A percentile compares a stretch with the other conserved stretches of the same genome.
These are phyloP conservation scores for Colletotrichum sp. DNA, from an alignment of 2,329 filamentous ascomycete species.

Conservation along the genomic window DNA sequence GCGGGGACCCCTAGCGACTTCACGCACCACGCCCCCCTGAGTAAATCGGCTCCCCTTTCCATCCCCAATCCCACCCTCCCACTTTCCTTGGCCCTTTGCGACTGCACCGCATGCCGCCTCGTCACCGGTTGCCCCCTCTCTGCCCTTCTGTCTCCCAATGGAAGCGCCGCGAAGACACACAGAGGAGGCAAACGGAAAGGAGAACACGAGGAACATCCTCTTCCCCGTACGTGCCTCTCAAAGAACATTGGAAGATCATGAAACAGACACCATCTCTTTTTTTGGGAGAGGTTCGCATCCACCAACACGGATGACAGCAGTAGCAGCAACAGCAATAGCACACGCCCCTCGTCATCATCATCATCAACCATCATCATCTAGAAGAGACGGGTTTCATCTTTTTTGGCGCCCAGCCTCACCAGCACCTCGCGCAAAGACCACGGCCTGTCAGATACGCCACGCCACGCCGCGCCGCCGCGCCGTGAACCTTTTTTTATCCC, in stretches of 20 bases:
- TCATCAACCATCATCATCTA: neutral
- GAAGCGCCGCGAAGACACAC: neutral
- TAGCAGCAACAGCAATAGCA: neutral
- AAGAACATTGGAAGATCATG: slow-evolving; percentile 9
- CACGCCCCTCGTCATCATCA: neutral
- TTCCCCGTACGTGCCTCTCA: neutral
- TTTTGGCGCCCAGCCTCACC: slow-evolving; percentile 3
- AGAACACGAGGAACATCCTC: neutral
- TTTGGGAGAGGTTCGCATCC: neutral
- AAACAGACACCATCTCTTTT: slow-evolving; percentile 5
- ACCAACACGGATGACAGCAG: neutral
- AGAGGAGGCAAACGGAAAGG: neutral
- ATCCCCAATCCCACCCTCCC: neutral
- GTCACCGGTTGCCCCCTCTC: neutral
- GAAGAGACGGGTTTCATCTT: slow-evolving; percentile 19
- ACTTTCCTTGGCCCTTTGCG: neutral
- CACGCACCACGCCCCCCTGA: neutral
- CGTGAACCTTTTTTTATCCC: slow-evolving; percentile 18
- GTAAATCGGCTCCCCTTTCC: neutral
- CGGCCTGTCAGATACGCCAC: slow-evolving; percentile 7
- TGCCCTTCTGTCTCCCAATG: neutral
- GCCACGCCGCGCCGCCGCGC: neutral
- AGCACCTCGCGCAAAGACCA: neutral
- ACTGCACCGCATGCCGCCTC: neutral
- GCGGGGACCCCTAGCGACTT: neutral